Percentiles rank a stretch among this genome's conserved stretches.
Evolutionary conservation across 2,329 filamentous ascomycete genomes (phyloP).

Genomic region (Aspergillus tamarii): DNA sequence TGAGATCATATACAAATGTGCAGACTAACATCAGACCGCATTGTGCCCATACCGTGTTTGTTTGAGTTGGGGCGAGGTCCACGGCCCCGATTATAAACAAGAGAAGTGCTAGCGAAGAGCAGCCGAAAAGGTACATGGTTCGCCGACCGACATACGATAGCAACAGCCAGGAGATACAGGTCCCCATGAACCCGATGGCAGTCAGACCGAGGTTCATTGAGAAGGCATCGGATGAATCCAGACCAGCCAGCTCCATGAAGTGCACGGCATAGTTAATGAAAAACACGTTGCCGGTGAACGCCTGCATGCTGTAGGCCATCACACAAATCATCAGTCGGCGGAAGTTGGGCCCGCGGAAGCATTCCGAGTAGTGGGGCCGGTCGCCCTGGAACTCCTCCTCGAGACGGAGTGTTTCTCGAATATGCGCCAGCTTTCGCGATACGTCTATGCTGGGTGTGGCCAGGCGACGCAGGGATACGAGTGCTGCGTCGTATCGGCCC

Average conservation of each 20-base stretch:
- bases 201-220: constrained; percentile 46
- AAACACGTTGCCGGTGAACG: constrained; percentile 30
- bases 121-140: constrained; percentile 43
- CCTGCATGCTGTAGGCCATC: constrained; percentile 36
- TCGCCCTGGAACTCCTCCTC: constrained; percentile 25
- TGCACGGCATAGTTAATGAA: constrained; percentile 36
- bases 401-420: constrained; percentile 31
- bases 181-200: constrained; percentile 48
- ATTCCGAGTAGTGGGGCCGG: constrained; percentile 26
- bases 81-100: constrained; percentile 44
- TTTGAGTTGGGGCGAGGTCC: constrained; percentile 40
- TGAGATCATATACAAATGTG: constrained; percentile 55
- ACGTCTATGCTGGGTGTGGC: constrained; percentile 23
- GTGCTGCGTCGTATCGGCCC: constrained; percentile 24
- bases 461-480: constrained; percentile 22
- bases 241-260: constrained; percentile 40
- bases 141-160: constrained; percentile 44
- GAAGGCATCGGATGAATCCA: constrained; percentile 28
- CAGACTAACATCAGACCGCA: constrained; percentile 39
- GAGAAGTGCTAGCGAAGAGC: constrained; percentile 36
- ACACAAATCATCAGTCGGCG: constrained; percentile 32
- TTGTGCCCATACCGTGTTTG: constrained; percentile 43
- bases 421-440: constrained; percentile 28
- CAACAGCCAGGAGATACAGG: constrained; percentile 46
- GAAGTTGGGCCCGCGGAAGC: constrained; percentile 31